phyloP scores from a whole-genome alignment of 805 yeast genomes.

The Blastobotrys mokoenaii region DNA sequence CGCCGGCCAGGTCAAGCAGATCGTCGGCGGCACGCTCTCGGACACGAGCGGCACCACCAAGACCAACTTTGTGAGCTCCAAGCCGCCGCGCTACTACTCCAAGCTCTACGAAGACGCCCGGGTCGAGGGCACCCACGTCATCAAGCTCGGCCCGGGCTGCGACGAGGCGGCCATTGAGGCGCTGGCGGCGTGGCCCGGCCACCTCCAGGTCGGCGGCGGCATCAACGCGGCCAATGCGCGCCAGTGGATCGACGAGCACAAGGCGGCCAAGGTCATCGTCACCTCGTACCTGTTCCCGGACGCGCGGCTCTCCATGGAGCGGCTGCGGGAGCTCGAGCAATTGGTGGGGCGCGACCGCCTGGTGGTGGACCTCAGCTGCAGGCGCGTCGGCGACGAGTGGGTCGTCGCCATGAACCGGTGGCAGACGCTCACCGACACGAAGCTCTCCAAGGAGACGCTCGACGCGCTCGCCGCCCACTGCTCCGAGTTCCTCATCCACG shows the following conservation, averaged over 20 bases:
- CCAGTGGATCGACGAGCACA: conserved; percentile 57
- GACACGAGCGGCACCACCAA: conserved; percentile 33
- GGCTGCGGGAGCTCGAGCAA: conserved; percentile 42
- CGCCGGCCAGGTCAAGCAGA: conserved; percentile 91
- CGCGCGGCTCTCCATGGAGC: conserved; percentile 41
- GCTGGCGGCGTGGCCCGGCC: conserved; percentile 58
- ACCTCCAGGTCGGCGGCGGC: conserved; percentile 90
- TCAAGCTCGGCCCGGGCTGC: conserved; percentile 79
- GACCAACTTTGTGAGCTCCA: conserved; percentile 72
- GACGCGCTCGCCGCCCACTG: conserved; percentile 53
- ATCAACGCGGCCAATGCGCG: conserved; percentile 66
- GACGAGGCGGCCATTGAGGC: conserved; percentile 80
- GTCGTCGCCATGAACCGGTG: conserved; percentile 96
- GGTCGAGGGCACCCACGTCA: conserved; percentile 81
- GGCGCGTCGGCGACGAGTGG: conserved; percentile 56
- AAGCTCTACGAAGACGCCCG: conserved; percentile 49
- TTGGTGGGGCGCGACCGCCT: conserved; percentile 56
- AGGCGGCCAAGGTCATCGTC: conserved; percentile 83
- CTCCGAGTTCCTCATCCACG: conserved; percentile 85
- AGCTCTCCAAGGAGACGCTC: conserved; percentile 47
- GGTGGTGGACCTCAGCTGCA: conserved; percentile 88
- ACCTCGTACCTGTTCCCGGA: conserved; percentile 85
- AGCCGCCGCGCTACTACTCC: conserved; percentile 72
- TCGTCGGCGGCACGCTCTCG: conserved; percentile 84
- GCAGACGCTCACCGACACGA: conserved; percentile 77